Evolutionary conservation across 352 stramenopile species (phyloP).

Genomic region (Phytophthora aleatoria): DNA sequence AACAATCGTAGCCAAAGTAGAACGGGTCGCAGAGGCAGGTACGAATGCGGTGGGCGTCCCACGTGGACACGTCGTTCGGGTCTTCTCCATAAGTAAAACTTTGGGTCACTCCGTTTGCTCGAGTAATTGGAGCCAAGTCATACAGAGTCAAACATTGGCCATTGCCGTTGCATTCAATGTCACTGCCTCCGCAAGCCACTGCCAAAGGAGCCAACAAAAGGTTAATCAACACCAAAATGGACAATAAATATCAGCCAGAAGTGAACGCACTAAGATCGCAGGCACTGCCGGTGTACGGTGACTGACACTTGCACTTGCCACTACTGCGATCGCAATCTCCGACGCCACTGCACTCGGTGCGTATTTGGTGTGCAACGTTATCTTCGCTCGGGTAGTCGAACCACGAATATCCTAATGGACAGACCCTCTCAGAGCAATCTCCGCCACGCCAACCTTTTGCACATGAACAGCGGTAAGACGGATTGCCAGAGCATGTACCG

Average conservation of each 20-base stretch:
- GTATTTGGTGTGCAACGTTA: conserved; percentile 59
- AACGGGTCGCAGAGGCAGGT: conserved; percentile 64
- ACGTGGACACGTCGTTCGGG: conserved; percentile 72
- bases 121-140: conserved; percentile 59
- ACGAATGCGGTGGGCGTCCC: conserved; percentile 73
- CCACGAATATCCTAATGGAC: conserved; percentile 58
- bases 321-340: conserved; percentile 75
- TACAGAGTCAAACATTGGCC: conserved; percentile 75
- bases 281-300: conserved; percentile 64
- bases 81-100: conserved; percentile 68
- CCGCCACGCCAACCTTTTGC: conserved; percentile 70
- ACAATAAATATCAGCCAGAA: neutral
- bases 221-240: conserved; percentile 2
- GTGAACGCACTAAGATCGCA: conserved; percentile 68
- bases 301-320: conserved; percentile 71
- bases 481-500: conserved; percentile 64
- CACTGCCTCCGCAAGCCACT: conserved; percentile 58
- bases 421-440: conserved; percentile 81
- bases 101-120: conserved; percentile 55
- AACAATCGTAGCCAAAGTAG: conserved; percentile 78
- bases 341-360: conserved; percentile 65
- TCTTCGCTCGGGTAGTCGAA: conserved; percentile 61
- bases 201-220: conserved; percentile 8
- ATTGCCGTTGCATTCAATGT: conserved; percentile 70
- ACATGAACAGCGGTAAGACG: conserved; percentile 68